Percentiles rank a stretch among this genome's conserved stretches.
Conservation (phyloP, 495 filamentous ascomycete genomes). For the Aspergillus homomorphus region DNA sequence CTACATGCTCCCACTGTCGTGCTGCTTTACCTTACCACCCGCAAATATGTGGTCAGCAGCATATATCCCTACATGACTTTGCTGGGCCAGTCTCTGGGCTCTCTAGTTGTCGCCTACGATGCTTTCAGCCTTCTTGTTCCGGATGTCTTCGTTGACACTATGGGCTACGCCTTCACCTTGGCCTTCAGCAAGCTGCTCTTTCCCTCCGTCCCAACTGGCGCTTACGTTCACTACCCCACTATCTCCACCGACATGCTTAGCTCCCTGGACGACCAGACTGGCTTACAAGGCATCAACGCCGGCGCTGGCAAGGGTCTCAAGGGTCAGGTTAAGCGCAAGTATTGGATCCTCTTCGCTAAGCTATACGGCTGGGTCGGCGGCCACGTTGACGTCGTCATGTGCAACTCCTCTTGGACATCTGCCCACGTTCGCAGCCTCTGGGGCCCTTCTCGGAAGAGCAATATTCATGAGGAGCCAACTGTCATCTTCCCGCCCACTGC, state of each 20-base stretch:
- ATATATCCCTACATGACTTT: conserved; percentile 93
- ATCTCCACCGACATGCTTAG: conserved; percentile 97
- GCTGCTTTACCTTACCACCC: conserved; percentile 85
- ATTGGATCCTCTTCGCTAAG: conserved; percentile 82
- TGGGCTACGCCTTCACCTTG: conserved; percentile 93
- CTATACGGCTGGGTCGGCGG: conserved; percentile 79
- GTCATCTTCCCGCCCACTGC: conserved; percentile 92
- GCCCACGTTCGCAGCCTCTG: conserved; percentile 78
- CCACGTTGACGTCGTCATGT: conserved; percentile 88
- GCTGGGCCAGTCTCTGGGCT: conserved; percentile 88
- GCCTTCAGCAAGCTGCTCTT: conserved; percentile 82
- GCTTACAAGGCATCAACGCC: conserved; percentile 76
- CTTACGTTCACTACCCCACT: conserved; percentile 97
- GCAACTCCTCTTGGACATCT: conserved; percentile 93
- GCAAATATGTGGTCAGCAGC: conserved; percentile 75
- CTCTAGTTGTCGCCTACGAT: conserved; percentile 80
- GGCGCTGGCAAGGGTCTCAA: conserved; percentile 67
- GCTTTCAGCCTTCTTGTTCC: conserved; percentile 90
- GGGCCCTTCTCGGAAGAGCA: conserved; percentile 54
- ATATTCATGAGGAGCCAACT: conserved; percentile 38
- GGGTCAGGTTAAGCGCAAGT: conserved; percentile 66
- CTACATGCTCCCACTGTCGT: conserved; percentile 79
- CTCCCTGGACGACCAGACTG: conserved; percentile 65
- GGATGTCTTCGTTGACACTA: conserved; percentile 94
- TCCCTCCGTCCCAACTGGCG: conserved; percentile 74